Conservation (phyloP, 1,284 basidiomycete genomes). For the Fomitopsis pinicola region DNA sequence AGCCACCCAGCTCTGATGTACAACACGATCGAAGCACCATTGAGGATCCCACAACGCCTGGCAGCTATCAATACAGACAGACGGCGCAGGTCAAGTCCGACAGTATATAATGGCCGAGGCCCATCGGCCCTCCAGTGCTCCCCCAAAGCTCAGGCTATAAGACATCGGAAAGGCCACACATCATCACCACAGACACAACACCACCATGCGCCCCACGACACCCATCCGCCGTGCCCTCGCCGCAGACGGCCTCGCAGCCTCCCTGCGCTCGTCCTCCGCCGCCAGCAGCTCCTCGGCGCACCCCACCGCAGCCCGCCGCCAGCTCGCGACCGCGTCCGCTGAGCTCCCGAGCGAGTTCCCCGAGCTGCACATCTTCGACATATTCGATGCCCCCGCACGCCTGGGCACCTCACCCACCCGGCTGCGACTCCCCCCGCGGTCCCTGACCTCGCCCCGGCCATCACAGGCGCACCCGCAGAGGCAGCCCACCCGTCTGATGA, state of each 20-base stretch:
- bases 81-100: not conserved
- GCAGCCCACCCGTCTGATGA: constrained; percentile 7
- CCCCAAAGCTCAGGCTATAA: not conserved
- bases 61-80: not conserved
- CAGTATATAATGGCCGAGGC: not conserved
- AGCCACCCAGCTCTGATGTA: not conserved
- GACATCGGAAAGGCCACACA: not conserved
- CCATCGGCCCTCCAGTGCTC: not conserved
- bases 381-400: constrained; percentile 27
- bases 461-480: not conserved
- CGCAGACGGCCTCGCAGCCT: not conserved
- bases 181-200: not conserved
- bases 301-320: not conserved
- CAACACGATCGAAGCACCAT: not conserved
- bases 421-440: constrained; percentile 10
- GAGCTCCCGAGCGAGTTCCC: not conserved
- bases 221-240: not conserved
- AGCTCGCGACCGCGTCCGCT: not conserved
- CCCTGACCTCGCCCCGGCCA: constrained; percentile 3
- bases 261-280: not conserved
- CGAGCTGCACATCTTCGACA: constrained; percentile 20
- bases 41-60: not conserved
- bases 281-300: not conserved
- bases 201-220: not conserved
- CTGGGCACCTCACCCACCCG: constrained; percentile 21